Percentiles rank a stretch among this genome's conserved stretches.
Conservation (phyloP, 352 stramenopile genomes). For the Phytophthora pluvialis region DNA sequence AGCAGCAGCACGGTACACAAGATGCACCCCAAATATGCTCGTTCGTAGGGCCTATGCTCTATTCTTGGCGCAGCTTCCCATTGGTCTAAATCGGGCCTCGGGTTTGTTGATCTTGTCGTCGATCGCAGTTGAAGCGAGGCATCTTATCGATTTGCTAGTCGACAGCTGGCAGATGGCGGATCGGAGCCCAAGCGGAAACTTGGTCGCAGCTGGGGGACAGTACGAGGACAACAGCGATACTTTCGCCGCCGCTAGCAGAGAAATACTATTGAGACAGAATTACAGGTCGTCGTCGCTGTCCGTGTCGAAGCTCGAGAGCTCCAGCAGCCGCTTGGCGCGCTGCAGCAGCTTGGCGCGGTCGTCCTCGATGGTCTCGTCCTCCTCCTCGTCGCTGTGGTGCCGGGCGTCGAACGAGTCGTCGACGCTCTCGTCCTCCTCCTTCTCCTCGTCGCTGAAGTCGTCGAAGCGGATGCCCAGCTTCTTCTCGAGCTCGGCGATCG, state of each 20-base stretch:
- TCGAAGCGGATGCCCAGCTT: slow-evolving; percentile 75
- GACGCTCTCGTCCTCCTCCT: slow-evolving; percentile 47
- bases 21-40: slow-evolving; percentile 4
- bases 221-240: neutral
- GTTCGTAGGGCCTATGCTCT: slow-evolving; percentile 1
- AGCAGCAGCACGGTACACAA: neutral
- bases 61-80: neutral
- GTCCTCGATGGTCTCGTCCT: slow-evolving; percentile 60
- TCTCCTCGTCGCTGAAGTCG: slow-evolving; percentile 65
- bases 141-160: slow-evolving; percentile 12
- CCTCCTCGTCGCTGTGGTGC: slow-evolving; percentile 47
- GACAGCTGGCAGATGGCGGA: slow-evolving; percentile 10
- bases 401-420: slow-evolving; percentile 39
- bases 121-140: slow-evolving; percentile 22
- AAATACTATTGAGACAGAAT: slow-evolving; percentile 8
- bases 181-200: slow-evolving; percentile 4
- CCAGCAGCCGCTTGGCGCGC: slow-evolving; percentile 57
- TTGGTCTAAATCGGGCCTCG: neutral
- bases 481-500: slow-evolving; percentile 75
- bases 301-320: slow-evolving; percentile 54
- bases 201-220: neutral
- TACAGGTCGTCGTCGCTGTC: slow-evolving; percentile 47
- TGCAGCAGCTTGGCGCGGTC: slow-evolving; percentile 52
- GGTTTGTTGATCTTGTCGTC: slow-evolving; percentile 15
- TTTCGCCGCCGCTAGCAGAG: neutral